Evolutionary conservation across 371 early-diverging fungal genomes (phyloP).

Genomic region (Mucor piriformis): DNA sequence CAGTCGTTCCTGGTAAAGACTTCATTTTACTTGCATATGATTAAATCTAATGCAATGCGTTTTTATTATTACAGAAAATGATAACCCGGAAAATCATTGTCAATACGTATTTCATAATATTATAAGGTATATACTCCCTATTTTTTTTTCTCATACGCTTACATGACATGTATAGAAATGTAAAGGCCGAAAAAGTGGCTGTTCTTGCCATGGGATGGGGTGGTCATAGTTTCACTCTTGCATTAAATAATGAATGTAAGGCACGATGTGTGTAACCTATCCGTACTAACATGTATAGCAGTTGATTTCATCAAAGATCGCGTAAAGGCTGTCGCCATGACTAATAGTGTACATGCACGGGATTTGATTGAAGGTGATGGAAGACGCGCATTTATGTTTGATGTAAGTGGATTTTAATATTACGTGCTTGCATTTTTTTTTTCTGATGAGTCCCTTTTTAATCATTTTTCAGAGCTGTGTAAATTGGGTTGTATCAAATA

Average conservation of each 20-base stretch:
- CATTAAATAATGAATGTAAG: conserved; percentile 43
- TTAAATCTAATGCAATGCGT: not conserved
- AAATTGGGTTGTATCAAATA: conserved; percentile 34
- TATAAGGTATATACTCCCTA: conserved; percentile 33
- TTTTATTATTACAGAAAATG: conserved; percentile 29
- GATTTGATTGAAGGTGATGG: conserved; percentile 30
- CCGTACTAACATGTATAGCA: conserved; percentile 1
- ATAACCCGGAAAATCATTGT: conserved; percentile 43
- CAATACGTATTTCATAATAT: conserved; percentile 44
- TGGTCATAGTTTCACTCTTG: conserved; percentile 33
- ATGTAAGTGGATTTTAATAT: conserved; percentile 24
- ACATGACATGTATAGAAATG: conserved; percentile 17
- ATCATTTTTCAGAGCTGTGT: conserved; percentile 38
- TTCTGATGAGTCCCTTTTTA: not conserved
- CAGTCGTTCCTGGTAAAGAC: conserved; percentile 24
- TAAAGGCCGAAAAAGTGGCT: conserved; percentile 32
- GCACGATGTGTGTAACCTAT: not conserved
- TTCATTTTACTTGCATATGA: not conserved
- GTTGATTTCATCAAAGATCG: conserved; percentile 39
- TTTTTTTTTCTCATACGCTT: not conserved
- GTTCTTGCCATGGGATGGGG: conserved; percentile 47
- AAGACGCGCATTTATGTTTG: conserved; percentile 38
- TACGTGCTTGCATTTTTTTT: conserved; percentile 6
- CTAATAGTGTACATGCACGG: conserved; percentile 37
- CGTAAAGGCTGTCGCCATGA: conserved; percentile 37